Base-by-base conservation (phyloP, 192 early-diverging fungal genomes). In the Coemansia brasiliensis region DNA sequence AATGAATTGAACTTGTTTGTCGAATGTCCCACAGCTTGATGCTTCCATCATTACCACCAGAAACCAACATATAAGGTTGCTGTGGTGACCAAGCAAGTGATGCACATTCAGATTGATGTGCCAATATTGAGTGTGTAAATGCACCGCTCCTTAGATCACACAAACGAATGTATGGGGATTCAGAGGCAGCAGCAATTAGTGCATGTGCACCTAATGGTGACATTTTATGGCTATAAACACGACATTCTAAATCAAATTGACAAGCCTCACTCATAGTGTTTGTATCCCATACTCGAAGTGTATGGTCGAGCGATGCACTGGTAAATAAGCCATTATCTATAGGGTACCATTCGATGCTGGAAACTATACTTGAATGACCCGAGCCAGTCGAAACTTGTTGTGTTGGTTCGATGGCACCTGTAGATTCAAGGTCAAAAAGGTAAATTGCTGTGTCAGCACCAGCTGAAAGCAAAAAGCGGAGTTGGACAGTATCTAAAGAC, bases 11-110 rank as follows among this genome's bases (percentile, higher is more conserved):
- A 15, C 82, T 64, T 6, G 91, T 83, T 52, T 85, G 87, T 32
- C 94, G 85, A 26, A 94, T 86, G 68, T 96, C 94, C 94, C 94
- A 96, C 40, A 94, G 59, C 11, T 84, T 75, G 3, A 91, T 64
- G 2, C 81, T 84, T 17, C 84, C 83, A 57, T 92, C 90, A 41
- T 71, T 82, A 80, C 90, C 85, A 50, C 90, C 93, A 21, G 92
- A 85, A 3, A 84, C 92, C 13, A 96, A 63, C 22, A 84, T 46
- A 65, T 75, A 85, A 48, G 92, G 88, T 42, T 88, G 72, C 20
- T 58, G 39, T 20, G 89, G 87, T 10, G 91, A 94, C 94, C 94
- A 96, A 16, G 81, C 65, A 2, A 89, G 72, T 1, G 82, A 67
- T 25, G 83, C 63, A 3, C 87, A 77, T 3, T 82, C 79, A 6